Conservation (phyloP, 106 monocot species). For the Acorus calamus region DNA sequence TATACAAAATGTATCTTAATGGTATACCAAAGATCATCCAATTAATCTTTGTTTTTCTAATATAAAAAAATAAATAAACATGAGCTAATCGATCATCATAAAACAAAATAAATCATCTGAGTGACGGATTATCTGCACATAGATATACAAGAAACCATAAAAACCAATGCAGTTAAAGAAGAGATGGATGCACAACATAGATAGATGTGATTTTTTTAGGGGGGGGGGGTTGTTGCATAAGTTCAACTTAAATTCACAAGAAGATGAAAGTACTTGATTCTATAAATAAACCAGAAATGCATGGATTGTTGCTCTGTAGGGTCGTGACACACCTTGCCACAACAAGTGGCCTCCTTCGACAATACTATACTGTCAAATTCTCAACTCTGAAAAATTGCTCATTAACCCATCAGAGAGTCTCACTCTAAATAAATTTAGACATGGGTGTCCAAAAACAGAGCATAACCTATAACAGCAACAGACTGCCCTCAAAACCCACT, state of each 20-base stretch:
- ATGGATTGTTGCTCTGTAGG: slow-evolving; percentile 85
- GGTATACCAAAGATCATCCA: too few relatives aligned
- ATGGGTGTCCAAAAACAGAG: too few relatives aligned
- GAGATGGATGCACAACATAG: too few relatives aligned
- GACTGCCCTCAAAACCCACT: too few relatives aligned
- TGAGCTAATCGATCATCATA: not conserved
- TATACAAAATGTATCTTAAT: too few relatives aligned
- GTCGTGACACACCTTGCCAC: slow-evolving; percentile 81
- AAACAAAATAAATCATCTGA: slow-evolving; percentile 66
- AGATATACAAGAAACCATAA: not conserved
- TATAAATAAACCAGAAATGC: slow-evolving; percentile 90
- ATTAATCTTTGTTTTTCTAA: too few relatives aligned
- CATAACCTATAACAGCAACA: too few relatives aligned
- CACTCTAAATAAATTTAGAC: too few relatives aligned
- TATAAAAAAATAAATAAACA: too few relatives aligned
- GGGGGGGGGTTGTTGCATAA: not conserved
- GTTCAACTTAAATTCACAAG: not conserved
- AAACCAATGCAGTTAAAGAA: too few relatives aligned
- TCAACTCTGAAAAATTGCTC: slow-evolving; percentile 23
- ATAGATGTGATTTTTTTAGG: too few relatives aligned
- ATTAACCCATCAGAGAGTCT: too few relatives aligned
- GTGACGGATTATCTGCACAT: slow-evolving; percentile 76
- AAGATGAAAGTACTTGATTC: slow-evolving; percentile 54
- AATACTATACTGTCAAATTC: slow-evolving; percentile 67
- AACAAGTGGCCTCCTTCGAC: slow-evolving; percentile 85